Conservation (phyloP, 139 green algal genomes). For the Edaphochlamys debaryana region DNA sequence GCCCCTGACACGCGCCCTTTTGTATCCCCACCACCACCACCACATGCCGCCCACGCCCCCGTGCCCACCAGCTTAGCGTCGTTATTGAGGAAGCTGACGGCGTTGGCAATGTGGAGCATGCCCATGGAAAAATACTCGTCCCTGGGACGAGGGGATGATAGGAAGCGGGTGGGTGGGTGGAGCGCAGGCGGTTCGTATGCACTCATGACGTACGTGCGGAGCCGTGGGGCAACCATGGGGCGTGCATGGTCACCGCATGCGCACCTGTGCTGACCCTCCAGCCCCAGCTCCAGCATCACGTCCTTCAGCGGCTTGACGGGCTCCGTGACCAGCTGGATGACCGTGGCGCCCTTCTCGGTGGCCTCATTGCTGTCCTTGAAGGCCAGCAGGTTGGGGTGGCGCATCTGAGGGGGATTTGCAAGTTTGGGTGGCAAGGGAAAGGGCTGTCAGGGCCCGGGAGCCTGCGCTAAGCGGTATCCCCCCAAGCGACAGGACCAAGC, state of each 20-base stretch:
- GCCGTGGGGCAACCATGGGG: too few relatives aligned
- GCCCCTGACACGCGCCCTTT: too few relatives aligned
- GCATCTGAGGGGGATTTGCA: constrained; percentile 67
- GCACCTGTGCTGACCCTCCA: constrained; percentile 65
- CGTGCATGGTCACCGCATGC: too few relatives aligned
- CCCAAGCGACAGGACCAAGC: too few relatives aligned
- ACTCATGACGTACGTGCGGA: too few relatives aligned
- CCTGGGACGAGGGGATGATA: constrained; percentile 41
- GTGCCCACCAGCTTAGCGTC: constrained; percentile 93
- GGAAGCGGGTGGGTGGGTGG: not conserved
- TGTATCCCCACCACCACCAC: too few relatives aligned
- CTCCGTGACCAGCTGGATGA: constrained; percentile 91
- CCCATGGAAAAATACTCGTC: constrained; percentile 93
- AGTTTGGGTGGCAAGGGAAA: too few relatives aligned
- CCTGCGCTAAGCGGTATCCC: too few relatives aligned
- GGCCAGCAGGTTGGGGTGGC: constrained; percentile 87
- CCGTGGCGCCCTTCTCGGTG: constrained; percentile 72
- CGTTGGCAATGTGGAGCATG: constrained; percentile 86
- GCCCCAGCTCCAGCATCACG: constrained; percentile 70
- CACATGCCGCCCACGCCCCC: too few relatives aligned
- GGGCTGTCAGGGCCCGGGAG: too few relatives aligned
- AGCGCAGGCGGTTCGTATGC: not conserved
- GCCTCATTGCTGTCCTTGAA: constrained; percentile 87
- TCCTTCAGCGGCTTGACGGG: constrained; percentile 74
- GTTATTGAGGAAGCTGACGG: constrained; percentile 96